These are phyloP conservation scores for Sphaerulina populicola DNA, from an alignment of 2,329 filamentous ascomycete genomes.

Conservation along the genomic window DNA sequence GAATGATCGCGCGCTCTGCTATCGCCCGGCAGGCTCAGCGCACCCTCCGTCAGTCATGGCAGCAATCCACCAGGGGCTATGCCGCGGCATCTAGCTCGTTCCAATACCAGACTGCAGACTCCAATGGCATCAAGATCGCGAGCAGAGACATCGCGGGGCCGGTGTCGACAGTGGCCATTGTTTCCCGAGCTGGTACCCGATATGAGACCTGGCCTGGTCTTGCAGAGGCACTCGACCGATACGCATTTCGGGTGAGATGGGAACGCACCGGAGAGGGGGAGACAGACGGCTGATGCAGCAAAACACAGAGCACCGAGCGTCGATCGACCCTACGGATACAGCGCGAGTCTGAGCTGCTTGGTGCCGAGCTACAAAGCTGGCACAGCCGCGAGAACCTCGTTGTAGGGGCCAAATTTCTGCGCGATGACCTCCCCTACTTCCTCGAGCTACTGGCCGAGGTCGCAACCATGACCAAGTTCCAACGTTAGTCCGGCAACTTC, in stretches of 20 bases:
- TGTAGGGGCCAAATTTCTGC: constrained; percentile 87
- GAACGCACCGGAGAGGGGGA: constrained; percentile 1
- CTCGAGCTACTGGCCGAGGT: constrained; percentile 91
- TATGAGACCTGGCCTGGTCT: constrained; percentile 86
- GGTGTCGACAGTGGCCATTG: constrained; percentile 81
- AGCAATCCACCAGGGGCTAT: constrained; percentile 52
- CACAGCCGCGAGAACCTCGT: constrained; percentile 92
- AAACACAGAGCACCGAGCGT: constrained; percentile 65
- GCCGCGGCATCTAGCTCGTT: constrained; percentile 65
- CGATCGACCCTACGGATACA: constrained; percentile 87
- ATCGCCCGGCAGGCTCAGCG: constrained; percentile 57
- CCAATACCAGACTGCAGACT: constrained; percentile 79
- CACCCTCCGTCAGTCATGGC: constrained; percentile 52
- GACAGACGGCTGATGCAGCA: constrained; percentile 16
- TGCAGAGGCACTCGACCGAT: constrained; percentile 82
- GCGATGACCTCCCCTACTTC: constrained; percentile 94
- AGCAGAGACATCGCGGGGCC: constrained; percentile 81
- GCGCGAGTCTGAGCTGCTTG: constrained; percentile 90
- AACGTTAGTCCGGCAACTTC: constrained; percentile 40
- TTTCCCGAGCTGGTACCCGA: constrained; percentile 88
- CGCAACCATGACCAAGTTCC: constrained; percentile 77
- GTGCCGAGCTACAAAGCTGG: constrained; percentile 76
- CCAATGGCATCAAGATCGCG: constrained; percentile 83
- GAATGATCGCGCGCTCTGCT: constrained; percentile 60
- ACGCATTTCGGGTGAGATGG: constrained; percentile 80